Conservation (phyloP, 2,329 filamentous ascomycete genomes). For the Botrytis aclada region DNA sequence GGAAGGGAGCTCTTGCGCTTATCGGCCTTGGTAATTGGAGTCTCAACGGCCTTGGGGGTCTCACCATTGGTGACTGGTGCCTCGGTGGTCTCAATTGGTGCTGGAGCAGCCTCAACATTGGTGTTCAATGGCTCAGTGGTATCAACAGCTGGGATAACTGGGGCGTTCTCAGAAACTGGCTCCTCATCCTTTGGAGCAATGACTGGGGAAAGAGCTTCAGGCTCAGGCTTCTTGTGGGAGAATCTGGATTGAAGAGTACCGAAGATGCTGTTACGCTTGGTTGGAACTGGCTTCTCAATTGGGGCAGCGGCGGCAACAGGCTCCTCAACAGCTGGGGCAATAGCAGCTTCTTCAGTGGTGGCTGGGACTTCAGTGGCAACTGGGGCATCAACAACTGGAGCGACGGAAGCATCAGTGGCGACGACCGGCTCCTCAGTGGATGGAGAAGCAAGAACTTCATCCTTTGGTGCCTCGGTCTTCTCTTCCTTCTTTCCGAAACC, state of each 20-base stretch:
- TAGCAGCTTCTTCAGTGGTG: slow-evolving; percentile 11
- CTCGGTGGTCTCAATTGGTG: slow-evolving; percentile 36
- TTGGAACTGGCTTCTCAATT: slow-evolving; percentile 32
- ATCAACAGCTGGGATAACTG: slow-evolving; percentile 38
- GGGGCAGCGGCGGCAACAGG: slow-evolving; percentile 32
- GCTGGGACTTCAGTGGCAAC: slow-evolving; percentile 21
- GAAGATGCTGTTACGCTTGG: slow-evolving; percentile 38
- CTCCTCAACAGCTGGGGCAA: slow-evolving; percentile 43
- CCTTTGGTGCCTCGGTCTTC: slow-evolving; percentile 37
- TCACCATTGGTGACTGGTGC: slow-evolving; percentile 41
- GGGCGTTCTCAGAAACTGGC: slow-evolving; percentile 36
- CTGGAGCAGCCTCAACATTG: slow-evolving; percentile 30
- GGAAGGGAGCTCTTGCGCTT: slow-evolving; percentile 61
- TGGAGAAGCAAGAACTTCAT: slow-evolving; percentile 24
- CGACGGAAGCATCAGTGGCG: slow-evolving; percentile 27
- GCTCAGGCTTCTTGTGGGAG: slow-evolving; percentile 36
- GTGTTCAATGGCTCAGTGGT: slow-evolving; percentile 35
- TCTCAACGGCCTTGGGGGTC: slow-evolving; percentile 40
- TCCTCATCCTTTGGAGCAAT: slow-evolving; percentile 38
- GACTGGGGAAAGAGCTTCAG: slow-evolving; percentile 29
- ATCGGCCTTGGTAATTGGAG: slow-evolving; percentile 41
- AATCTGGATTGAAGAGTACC: slow-evolving; percentile 36
- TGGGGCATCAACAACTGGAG: slow-evolving; percentile 34
- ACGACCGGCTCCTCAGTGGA: slow-evolving; percentile 27
- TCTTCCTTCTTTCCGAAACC: slow-evolving; percentile 42